Base-by-base conservation (phyloP, 2,329 filamentous ascomycete genomes). In the Dactylellina cionopaga region DNA sequence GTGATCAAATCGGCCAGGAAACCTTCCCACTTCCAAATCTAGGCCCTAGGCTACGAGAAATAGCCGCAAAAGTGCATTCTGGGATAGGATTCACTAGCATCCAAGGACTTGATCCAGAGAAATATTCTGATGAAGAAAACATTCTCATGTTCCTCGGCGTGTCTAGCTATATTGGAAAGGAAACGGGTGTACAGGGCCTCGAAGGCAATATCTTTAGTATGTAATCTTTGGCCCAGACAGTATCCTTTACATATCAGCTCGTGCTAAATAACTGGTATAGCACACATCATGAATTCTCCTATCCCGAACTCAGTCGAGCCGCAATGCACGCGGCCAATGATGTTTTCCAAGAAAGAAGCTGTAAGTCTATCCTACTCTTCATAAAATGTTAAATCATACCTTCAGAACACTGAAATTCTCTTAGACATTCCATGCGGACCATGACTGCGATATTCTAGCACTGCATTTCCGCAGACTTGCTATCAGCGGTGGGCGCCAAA, bases 61-160 rank as follows among this genome's bases (percentile, higher is more conserved):
- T 90, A 58, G 84, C 85, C 43, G 76, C 79, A 2, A 85, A 89
- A 31, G 77, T 91, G 1, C 83, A 90, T 78, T 77, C 82, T 35
- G 87, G 88, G 43, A 84, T 82, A 55, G 89, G 89, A 0, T 89
- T 91, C 77, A 85, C 84, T 46, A 83, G 90, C 10, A 80, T 91
- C 43, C 87, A 89, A 10, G 89, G 89, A 6, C 80, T 91, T n/a
- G 80, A 87, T 44, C 83, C 87, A 9, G 79, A 81, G 1, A 81
- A 83, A 41, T 86, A 87, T 77, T 81, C 83, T 0, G 83, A 86
- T 39, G 87, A 88, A 76, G 88, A 90, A 73, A 82, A 88, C 74
- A 84, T 87, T 10, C 83, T 88, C 44, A 83, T 89, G 54, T 89
- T 88, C 78, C 83, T 89, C 33, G 89, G 88, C 37, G 81, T 91